Base-by-base conservation (phyloP, 257 asterid species). In the Salvia rosmarinus region DNA sequence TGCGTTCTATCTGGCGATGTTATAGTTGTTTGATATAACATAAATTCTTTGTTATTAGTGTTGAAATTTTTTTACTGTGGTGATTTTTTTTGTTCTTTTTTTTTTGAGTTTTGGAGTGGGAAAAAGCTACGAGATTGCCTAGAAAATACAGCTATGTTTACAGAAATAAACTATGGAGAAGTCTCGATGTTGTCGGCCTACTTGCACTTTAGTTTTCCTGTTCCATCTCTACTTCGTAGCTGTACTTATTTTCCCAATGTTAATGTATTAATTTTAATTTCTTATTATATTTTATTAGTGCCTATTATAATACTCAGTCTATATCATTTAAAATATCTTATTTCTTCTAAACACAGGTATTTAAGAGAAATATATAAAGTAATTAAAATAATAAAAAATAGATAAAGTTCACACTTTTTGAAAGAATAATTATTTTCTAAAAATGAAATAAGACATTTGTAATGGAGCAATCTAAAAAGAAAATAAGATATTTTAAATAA, bases 131-230 rank as follows among this genome's bases (percentile, higher is more conserved):
- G 59, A 58, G 69, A 37, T 72, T 40, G 71, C 30, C 67, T 35
- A n/a, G 46, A 50, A 35, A 1, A 62, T 59, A 43, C 64, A 79
- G 61, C 70, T 20, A 49, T 69, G n/a, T 49, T 17, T 4, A 67
- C 6, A 37, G 44, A 30, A 67, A 44, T 68, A 51, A 51, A 42
- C 32, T 11, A 71, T 50, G 49, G 8, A 73, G 62, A 56, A 70
- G 50, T 51, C 71, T 60, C 70, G 72, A 68, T 62, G 76, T 68
- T 77, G 79, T 63, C 77, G 74, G 81, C 78, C 85, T 50, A 73
- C 40, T 81, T 81, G 85, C 74, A 9, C 58, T 60, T 47, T 65
- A 70, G 70, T 74, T 73, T 65, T 50, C 77, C 39, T 20, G 62
- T 77, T 64, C 43, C 47, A 37, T 64, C 55, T 63, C 68, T 70